Evolutionary conservation across 805 yeast species (phyloP), one percentile per base, ranked within the genome.

Genomic region (Lipomyces sp.): DNA sequence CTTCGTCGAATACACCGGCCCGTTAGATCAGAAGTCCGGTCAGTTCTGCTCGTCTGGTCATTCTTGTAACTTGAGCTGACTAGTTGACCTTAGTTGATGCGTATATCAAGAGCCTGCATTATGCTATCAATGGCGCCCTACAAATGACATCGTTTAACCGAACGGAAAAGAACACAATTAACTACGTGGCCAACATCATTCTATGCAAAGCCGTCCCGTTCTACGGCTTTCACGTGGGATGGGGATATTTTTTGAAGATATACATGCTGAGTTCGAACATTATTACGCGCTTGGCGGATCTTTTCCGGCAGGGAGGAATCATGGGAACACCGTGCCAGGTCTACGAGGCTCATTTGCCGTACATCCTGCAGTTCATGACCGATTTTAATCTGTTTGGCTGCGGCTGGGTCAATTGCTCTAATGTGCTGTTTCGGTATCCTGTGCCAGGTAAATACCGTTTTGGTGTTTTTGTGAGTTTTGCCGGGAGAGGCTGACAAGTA

Each of bases 381-480:
- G 98, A 93, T 63, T 88, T 76, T 67, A 90, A 91, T 63, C 67
- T 91, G 28, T 86, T 76, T 63, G 95, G 96, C 1, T 86, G 96
- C 66, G 81, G 83, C 4, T 86, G 95, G 91, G 53, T 90, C 21
- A 68, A 74, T 16, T 49, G 83, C 0, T 60, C 64, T 2, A 57
- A 69, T 3, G 68, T 77, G 22, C 76, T 68, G 55, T 83, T 84
- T 64, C 65, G 96, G 24, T 16, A 2, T 4, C 62, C 63, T 14
- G 31, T 59, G 8, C 58, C 61, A 16, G 44, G 40, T 43, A 26
- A 24, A 22, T 24, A 18, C 44, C 21, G n/a, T n/a, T n/a, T n/a
- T n/a, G n/a, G n/a, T n/a, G n/a, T n/a, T n/a, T n/a, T n/a, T n/a
- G n/a, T n/a, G n/a, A n/a, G n/a, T n/a, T n/a, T n/a, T n/a, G n/a